Conservation (phyloP, 2,329 filamentous ascomycete species). For the Verruconis gallopava region DNA sequence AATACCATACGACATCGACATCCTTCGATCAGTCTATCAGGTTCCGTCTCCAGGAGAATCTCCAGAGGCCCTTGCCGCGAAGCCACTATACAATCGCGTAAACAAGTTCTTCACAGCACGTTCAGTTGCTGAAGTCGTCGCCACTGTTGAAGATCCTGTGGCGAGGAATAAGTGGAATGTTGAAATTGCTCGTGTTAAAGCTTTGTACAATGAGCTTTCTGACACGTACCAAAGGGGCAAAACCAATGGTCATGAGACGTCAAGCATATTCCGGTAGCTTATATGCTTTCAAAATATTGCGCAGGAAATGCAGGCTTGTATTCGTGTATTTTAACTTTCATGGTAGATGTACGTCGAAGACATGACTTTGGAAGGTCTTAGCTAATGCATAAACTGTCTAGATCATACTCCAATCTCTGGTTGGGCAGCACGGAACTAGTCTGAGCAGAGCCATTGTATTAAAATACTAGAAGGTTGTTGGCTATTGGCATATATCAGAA, state of each 20-base stretch:
- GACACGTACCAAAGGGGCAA: conserved; percentile 9
- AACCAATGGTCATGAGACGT: conserved; percentile 2
- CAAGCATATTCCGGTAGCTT: conserved; percentile 7
- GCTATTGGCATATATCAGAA: too few species aligned
- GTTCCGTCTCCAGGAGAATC: conserved; percentile 26
- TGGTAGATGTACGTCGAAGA: too few species aligned
- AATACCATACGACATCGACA: conserved; percentile 46
- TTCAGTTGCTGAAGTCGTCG: conserved; percentile 14
- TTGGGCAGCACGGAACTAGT: too few species aligned
- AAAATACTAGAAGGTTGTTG: too few species aligned
- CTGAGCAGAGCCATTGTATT: too few species aligned
- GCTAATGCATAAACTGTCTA: too few species aligned
- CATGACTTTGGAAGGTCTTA: too few species aligned
- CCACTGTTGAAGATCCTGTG: conserved; percentile 23
- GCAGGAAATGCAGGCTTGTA: too few species aligned
- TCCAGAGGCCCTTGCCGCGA: conserved; percentile 16
- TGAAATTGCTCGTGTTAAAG: conserved; percentile 38
- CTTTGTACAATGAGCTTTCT: conserved; percentile 26
- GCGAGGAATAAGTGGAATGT: conserved; percentile 23
- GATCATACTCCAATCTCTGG: too few species aligned
- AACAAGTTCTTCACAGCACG: conserved; percentile 41
- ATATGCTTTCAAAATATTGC: too few species aligned
- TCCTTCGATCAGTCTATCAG: conserved; percentile 42
- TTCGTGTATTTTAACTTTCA: too few species aligned
- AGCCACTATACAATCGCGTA: conserved; percentile 40